phyloP scores from a whole-genome alignment of 148 eudicot species.

The Camellia japonica region DNA sequence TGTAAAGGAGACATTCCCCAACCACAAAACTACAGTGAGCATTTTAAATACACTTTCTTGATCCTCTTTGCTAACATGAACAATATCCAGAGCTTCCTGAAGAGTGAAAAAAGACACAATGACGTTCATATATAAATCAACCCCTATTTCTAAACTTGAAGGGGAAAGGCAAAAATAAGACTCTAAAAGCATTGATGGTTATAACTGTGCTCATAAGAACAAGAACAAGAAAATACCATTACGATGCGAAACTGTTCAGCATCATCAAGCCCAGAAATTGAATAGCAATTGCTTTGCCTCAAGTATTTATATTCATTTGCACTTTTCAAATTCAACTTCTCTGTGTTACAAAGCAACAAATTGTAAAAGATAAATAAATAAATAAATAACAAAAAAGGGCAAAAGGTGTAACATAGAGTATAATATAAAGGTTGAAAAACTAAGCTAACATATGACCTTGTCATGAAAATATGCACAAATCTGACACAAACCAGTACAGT shows the following conservation, averaged over 20 bases:
- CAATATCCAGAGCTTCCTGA: constrained; percentile 92
- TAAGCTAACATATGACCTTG: too few relatives aligned
- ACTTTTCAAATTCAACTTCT: constrained; percentile 70
- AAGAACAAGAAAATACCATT: constrained; percentile 39
- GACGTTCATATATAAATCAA: neutral
- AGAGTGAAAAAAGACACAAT: constrained; percentile 7
- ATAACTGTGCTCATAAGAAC: too few relatives aligned
- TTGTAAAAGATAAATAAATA: neutral
- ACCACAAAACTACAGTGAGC: constrained; percentile 91
- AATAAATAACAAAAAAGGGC: neutral
- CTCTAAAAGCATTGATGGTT: too few relatives aligned
- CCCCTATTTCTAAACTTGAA: neutral
- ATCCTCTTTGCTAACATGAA: constrained; percentile 86
- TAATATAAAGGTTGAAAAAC: neutral
- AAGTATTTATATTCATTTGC: constrained; percentile 72
- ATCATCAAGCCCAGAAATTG: constrained; percentile 85
- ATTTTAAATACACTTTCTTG: constrained; percentile 84
- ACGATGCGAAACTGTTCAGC: constrained; percentile 80
- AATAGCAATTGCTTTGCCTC: constrained; percentile 73
- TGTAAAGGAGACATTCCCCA: constrained; percentile 76
- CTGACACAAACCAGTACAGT: neutral
- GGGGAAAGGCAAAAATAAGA: neutral
- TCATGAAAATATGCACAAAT: neutral
- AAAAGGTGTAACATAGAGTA: neutral
- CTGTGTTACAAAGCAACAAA: constrained; percentile 42